Percentiles rank a stretch among this genome's conserved stretches.
Conservation (phyloP, 2,329 filamentous ascomycete genomes). For the Cytospora chrysosperma region DNA sequence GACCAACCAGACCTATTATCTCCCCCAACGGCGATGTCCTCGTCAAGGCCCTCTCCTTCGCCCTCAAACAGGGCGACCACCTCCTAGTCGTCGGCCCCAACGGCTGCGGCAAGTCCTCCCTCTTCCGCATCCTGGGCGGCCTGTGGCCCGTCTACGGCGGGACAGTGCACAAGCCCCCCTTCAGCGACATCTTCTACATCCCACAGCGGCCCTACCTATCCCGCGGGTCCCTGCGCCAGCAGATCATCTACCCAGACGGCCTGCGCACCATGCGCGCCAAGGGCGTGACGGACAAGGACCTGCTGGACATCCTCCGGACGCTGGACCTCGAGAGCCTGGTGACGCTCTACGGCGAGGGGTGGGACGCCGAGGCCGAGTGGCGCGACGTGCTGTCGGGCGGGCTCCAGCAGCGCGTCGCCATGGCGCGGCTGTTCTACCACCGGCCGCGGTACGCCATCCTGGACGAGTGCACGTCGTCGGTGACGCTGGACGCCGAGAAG, state of each 20-base stretch:
- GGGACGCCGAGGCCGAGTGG: slow-evolving; percentile 97
- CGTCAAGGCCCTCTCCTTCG: slow-evolving; percentile 81
- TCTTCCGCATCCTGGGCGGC: slow-evolving; percentile 94
- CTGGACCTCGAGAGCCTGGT: slow-evolving; percentile 84
- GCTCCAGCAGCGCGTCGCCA: slow-evolving; percentile 92
- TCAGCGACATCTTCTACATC: slow-evolving; percentile 96
- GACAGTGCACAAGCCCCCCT: slow-evolving; percentile 85
- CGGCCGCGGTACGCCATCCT: slow-evolving; percentile 89
- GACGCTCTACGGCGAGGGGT: slow-evolving; percentile 71
- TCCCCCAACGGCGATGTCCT: slow-evolving; percentile 95
- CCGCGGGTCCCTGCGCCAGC: slow-evolving; percentile 86
- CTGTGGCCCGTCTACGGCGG: slow-evolving; percentile 98
- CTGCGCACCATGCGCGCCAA: slow-evolving; percentile 84
- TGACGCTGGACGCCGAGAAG: slow-evolving; percentile 93
- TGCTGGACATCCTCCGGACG: slow-evolving; percentile 71
- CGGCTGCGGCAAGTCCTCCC: slow-evolving; percentile 91
- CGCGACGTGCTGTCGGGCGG: slow-evolving; percentile 89
- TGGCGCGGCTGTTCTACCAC: slow-evolving; percentile 95
- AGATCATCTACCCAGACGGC: slow-evolving; percentile 94
- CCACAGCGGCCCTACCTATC: slow-evolving; percentile 93
- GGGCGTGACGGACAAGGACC: slow-evolving; percentile 76
- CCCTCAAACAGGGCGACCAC: slow-evolving; percentile 82
- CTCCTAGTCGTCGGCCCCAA: slow-evolving; percentile 95
- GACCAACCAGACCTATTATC: slow-evolving; percentile 70
- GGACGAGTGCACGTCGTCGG: slow-evolving; percentile 92